Conservation (phyloP, 2,329 filamentous ascomycete species). For the Fusarium papillatum region DNA sequence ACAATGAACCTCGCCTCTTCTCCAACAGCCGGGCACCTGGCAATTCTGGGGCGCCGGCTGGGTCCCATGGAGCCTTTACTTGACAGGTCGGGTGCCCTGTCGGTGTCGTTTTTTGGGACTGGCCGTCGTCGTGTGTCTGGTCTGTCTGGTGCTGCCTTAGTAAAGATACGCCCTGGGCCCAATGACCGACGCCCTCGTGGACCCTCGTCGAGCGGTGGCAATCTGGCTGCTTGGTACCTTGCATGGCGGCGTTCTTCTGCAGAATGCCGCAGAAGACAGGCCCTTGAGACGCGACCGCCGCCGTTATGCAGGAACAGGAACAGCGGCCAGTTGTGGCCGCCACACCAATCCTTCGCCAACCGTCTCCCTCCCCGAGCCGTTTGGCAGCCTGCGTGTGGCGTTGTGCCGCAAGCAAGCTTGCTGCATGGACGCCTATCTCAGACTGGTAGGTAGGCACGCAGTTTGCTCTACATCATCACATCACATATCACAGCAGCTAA, state of each 20-base stretch:
- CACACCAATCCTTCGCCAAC: constrained; percentile 28
- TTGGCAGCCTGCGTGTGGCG: constrained; percentile 18
- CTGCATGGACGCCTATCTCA: constrained; percentile 19
- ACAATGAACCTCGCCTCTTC: constrained; percentile 13
- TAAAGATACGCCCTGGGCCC: constrained; percentile 19
- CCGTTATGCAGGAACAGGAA: constrained; percentile 48
- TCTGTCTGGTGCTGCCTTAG: constrained; percentile 16
- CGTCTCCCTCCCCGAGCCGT: neutral
- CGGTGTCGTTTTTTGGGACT: constrained; percentile 27
- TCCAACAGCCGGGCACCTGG: constrained; percentile 29
- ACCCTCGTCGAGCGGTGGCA: constrained; percentile 25
- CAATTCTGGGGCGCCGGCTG: constrained; percentile 26
- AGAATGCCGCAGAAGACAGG: constrained; percentile 29
- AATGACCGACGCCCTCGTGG: constrained; percentile 24
- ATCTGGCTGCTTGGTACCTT: constrained; percentile 42
- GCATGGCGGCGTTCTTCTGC: constrained; percentile 41
- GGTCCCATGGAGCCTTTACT: constrained; percentile 9
- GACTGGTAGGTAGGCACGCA: constrained; percentile 19
- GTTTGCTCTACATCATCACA: constrained; percentile 13
- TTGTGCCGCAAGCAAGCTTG: constrained; percentile 20
- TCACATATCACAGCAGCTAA: constrained; percentile 16
- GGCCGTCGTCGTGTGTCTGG: constrained; percentile 3
- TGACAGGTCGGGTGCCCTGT: constrained; percentile 27
- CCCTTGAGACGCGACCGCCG: constrained; percentile 34
- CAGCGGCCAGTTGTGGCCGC: constrained; percentile 37